Evolutionary conservation across 108 stramenopile genomes (phyloP), one percentile per base, ranked within the genome.

Genomic region (Tribonema minus): DNA sequence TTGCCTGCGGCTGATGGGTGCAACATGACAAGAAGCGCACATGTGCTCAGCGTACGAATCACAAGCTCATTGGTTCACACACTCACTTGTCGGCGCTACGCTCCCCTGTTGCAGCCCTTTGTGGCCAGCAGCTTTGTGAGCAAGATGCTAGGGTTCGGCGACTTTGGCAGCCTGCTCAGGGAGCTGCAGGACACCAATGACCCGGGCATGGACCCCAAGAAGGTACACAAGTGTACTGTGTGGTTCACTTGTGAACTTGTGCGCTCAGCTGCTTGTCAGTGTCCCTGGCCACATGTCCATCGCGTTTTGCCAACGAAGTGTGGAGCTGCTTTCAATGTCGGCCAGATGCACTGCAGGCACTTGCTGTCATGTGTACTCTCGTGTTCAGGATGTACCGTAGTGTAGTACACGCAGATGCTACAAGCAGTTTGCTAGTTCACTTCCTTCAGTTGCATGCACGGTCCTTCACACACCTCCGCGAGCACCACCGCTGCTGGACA

Each of bases 91-190:
- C 61, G 6, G 25, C 27, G 4, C 29, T 20, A 29, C 25, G 6
- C 4, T 4, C 61, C 61, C 61, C 29, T 12, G 61, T 41, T 65
- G 73, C 95, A 95, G 76, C 90, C 92, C 41, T 98, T 98, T 81
- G 90, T 95, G 72, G 92, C 95, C n/a, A 81, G 86, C 65, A 90
- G 66, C 31, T 98, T 98, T 83, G 94, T 98, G 15, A 85, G 87
- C 58, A 93, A 93, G 46, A 84, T 95, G 46, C 82, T 95, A 0
- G 93, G 93, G 0, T 88, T 90, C 59, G 93, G 95, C 15, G 93
- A 96, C 77, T 75, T 96, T 30, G 84, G 88, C 30, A 92, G 93
- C 3, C 72, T 88, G n/a, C 54, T 88, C 72, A 80, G 82, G 66
- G 88, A 91, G 69, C 87, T 96, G 85, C 89, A 91, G 58, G 85